Conservation (phyloP, 345 rosid species). For the Psidium guajava region DNA sequence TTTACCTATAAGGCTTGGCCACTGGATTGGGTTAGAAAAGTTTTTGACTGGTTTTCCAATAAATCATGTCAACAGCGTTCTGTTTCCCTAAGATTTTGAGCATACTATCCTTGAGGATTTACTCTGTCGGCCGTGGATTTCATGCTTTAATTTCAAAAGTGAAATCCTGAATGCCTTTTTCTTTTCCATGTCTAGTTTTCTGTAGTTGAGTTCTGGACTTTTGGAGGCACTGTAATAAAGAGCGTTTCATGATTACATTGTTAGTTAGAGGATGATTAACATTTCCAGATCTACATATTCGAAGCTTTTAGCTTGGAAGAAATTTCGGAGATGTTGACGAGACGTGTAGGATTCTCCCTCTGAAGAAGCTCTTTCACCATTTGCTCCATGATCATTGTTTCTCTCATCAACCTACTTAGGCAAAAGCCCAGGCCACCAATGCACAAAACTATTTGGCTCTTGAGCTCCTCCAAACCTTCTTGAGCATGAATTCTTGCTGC, state of each 20-base stretch:
- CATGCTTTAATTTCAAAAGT: background rate
- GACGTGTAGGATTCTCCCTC: constrained; percentile 30
- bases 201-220: background rate
- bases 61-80: background rate
- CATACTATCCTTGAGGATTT: background rate
- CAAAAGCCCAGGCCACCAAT: constrained; percentile 43
- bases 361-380: constrained; percentile 27
- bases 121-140: background rate
- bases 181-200: background rate
- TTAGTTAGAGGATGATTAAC: background rate
- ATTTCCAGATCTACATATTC: background rate
- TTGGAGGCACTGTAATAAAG: background rate
- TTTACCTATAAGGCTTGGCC: background rate
- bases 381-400: constrained; percentile 35
- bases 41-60: background rate
- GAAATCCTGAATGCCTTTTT: background rate
- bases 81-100: background rate
- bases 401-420: constrained; percentile 37
- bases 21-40: background rate
- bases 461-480: constrained; percentile 25
- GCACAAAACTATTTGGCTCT: constrained; percentile 25
- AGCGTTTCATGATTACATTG: background rate
- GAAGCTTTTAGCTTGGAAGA: background rate
- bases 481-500: constrained; percentile 7
- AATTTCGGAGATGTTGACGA: constrained; percentile 12